Conservation (phyloP, 129 eudicot genomes). For the Lonicera japonica region DNA sequence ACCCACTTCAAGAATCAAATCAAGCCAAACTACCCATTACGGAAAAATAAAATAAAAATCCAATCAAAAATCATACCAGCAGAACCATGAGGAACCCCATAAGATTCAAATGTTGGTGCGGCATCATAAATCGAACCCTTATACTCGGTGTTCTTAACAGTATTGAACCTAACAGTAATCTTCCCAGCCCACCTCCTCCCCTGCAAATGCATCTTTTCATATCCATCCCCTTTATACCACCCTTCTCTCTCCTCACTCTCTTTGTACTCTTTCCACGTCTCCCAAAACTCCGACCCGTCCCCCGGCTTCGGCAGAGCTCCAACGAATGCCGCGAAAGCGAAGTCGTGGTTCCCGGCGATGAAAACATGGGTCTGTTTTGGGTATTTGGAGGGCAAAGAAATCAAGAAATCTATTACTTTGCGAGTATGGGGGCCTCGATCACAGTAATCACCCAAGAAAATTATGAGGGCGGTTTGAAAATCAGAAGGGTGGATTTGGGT, state of each 20-base stretch:
- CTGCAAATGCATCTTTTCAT: constrained; percentile 74
- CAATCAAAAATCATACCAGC: constrained; percentile 33
- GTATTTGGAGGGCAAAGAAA: constrained; percentile 56
- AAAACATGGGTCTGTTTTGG: constrained; percentile 78
- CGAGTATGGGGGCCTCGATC: constrained; percentile 73
- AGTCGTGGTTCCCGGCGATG: constrained; percentile 78
- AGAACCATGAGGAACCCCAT: constrained; percentile 85
- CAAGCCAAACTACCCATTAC: neutral
- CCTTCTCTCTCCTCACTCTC: constrained; percentile 70
- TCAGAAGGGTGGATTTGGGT: constrained; percentile 26
- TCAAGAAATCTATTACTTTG: constrained; percentile 56
- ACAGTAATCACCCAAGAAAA: constrained; percentile 89
- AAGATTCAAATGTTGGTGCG: constrained; percentile 68
- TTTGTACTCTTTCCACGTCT: constrained; percentile 63
- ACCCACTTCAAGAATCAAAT: neutral
- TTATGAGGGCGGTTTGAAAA: constrained; percentile 33
- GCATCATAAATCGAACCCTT: constrained; percentile 75
- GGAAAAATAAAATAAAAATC: no score
- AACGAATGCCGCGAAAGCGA: constrained; percentile 73
- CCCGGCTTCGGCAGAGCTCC: constrained; percentile 56
- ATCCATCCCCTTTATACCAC: constrained; percentile 69
- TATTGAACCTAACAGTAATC: constrained; percentile 38
- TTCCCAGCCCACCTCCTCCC: constrained; percentile 86
- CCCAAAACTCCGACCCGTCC: constrained; percentile 44
- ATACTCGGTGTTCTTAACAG: constrained; percentile 52